Percentiles rank a stretch among this genome's conserved stretches.
phyloP scores from a whole-genome alignment of 805 yeast species.

The Brettanomyces anomalus region DNA sequence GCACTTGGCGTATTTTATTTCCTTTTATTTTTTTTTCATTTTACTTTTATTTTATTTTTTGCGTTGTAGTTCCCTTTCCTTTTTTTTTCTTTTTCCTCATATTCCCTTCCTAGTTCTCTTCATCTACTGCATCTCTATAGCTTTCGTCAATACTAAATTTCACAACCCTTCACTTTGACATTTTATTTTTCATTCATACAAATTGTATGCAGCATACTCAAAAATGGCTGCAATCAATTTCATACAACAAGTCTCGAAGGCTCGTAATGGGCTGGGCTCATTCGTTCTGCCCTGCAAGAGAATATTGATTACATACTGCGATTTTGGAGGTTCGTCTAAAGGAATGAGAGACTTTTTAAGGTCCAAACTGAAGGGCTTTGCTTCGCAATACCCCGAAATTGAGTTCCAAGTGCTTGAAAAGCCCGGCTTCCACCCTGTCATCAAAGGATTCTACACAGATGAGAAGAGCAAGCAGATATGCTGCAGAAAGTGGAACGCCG shows the following conservation, averaged over 20 bases:
- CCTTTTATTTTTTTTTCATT: too few species aligned
- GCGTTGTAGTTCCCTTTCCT: too few species aligned
- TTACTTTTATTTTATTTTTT: too few species aligned
- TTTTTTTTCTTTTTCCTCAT: too few species aligned
- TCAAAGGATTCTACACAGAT: conserved; percentile 48
- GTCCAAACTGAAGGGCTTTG: conserved; percentile 43
- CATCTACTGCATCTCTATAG: too few species aligned
- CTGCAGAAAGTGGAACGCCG: conserved; percentile 60
- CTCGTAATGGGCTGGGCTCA: conserved; percentile 72
- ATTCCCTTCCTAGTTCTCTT: too few species aligned
- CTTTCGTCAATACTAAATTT: too few species aligned
- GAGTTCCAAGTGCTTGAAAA: conserved; percentile 63
- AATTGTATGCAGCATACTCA: neutral
- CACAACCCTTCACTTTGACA: too few species aligned
- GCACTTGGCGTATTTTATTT: too few species aligned
- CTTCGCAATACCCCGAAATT: conserved; percentile 52
- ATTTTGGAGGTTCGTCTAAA: conserved; percentile 91
- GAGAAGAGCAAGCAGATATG: conserved; percentile 41
- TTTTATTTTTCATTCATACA: neutral
- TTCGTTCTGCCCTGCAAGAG: conserved; percentile 67
- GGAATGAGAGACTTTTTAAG: conserved; percentile 67
- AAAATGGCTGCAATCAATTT: conserved; percentile 41
- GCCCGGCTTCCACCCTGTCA: conserved; percentile 71
- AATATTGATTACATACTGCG: conserved; percentile 74
- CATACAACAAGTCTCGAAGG: conserved; percentile 45